These are phyloP conservation scores for Diplodia scrobiculata DNA, from an alignment of 2,329 filamentous ascomycete genomes.

Conservation along the genomic window DNA sequence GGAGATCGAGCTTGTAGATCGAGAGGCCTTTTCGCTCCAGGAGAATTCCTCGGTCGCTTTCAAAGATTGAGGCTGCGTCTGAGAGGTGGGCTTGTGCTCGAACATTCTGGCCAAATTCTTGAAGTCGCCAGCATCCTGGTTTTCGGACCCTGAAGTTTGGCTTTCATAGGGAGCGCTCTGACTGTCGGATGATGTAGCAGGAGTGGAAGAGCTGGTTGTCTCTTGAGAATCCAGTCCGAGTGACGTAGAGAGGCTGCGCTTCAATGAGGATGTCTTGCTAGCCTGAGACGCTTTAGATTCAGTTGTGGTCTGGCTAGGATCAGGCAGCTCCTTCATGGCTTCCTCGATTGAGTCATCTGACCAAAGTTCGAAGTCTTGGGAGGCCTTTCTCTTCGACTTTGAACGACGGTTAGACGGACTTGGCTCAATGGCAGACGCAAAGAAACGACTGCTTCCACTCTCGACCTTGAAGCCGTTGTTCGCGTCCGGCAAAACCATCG, in stretches of 20 bases:
- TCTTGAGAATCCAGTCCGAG: neutral
- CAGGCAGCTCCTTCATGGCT: constrained; percentile 44
- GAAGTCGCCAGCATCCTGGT: neutral
- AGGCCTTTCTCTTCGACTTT: constrained; percentile 38
- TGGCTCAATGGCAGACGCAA: constrained; percentile 42
- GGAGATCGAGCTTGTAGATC: neutral
- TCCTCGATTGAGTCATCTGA: constrained; percentile 54
- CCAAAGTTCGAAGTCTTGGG: constrained; percentile 50
- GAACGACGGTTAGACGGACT: constrained; percentile 47
- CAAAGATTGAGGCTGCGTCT: neutral
- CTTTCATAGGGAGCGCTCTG: neutral
- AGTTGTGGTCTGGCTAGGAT: constrained; percentile 31
- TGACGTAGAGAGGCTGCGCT: neutral
- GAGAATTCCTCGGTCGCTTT: constrained; percentile 5
- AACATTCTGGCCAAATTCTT: constrained; percentile 15
- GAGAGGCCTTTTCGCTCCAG: neutral
- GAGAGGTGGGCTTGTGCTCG: neutral
- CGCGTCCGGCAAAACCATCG: constrained; percentile 37
- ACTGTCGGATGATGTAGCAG: neutral
- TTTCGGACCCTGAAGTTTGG: neutral
- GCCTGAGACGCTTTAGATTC: neutral
- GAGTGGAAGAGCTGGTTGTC: neutral
- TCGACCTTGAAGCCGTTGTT: constrained; percentile 34
- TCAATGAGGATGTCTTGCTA: neutral
- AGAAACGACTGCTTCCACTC: constrained; percentile 51